These are phyloP conservation scores for Sporodiniella umbellata DNA, from an alignment of 371 early-diverging fungal genomes.

Conservation along the genomic window DNA sequence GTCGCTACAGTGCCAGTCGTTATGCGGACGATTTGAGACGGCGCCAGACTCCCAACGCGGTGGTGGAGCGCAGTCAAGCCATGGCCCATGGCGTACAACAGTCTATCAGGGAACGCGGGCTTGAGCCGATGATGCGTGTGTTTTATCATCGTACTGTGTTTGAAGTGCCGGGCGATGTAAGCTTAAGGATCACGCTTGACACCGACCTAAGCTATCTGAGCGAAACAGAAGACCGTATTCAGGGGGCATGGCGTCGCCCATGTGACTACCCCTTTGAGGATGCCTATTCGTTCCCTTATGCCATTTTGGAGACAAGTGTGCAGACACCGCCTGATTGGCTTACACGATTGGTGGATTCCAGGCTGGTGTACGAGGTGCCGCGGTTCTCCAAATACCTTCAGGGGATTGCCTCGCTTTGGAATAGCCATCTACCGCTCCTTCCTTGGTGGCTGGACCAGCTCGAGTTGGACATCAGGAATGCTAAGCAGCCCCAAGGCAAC, in stretches of 20 bases:
- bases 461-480: slow-evolving; percentile 84
- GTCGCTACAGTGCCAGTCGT: slow-evolving; percentile 77
- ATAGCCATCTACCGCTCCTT: slow-evolving; percentile 74
- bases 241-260: slow-evolving; percentile 87
- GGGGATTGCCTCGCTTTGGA: slow-evolving; percentile 90
- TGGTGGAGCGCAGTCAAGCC: slow-evolving; percentile 65
- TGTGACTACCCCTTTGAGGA: slow-evolving; percentile 93
- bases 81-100: slow-evolving; percentile 83
- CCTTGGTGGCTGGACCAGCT: slow-evolving; percentile 97
- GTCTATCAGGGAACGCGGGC: slow-evolving; percentile 70
- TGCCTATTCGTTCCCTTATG: slow-evolving; percentile 48
- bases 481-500: slow-evolving; percentile 25
- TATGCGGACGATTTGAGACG: slow-evolving; percentile 75
- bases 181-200: slow-evolving; percentile 95
- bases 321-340: slow-evolving; percentile 98
- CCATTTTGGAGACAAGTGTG: slow-evolving; percentile 76
- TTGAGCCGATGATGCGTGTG: slow-evolving; percentile 89
- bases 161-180: slow-evolving; percentile 96
- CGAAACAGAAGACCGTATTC: slow-evolving; percentile 61
- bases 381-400: slow-evolving; percentile 99
- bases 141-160: slow-evolving; percentile 99
- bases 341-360: slow-evolving; percentile 79
- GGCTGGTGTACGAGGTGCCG: slow-evolving; percentile 94
- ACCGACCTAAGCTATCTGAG: slow-evolving; percentile 97
- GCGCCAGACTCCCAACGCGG: slow-evolving; percentile 64